Evolutionary conservation across 495 filamentous ascomycete species (phyloP), one percentile per base, ranked within the genome.

Genomic region (Annulohypoxylon bovei): DNA sequence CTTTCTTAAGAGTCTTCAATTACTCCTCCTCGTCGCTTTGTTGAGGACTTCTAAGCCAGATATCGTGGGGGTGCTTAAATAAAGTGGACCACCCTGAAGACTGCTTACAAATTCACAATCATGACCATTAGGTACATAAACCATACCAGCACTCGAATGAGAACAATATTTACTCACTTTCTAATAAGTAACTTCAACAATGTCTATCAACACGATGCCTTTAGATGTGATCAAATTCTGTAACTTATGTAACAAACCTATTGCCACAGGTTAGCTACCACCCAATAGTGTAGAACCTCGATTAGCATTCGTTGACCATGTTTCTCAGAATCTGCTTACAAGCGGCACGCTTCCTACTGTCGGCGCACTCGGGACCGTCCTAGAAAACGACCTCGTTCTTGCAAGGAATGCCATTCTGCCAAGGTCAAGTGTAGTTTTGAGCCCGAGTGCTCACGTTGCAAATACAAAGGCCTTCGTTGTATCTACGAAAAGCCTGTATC

Each of bases 361-460:
- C 71, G 71, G 4, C 61, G 67, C 16, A 68, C 60, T 39, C 59
- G 53, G 67, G 56, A 49, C 22, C 65, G 69, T 14, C 67, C 67
- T 54, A 71, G 55, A 42, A 74, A 71, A 35, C 67, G 74, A n/a
- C 65, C 60, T 30, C 67, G 65, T 6, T 76, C 74, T 62, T 76
- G 74, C 62, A 76, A 50, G 55, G 60, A 71, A 33, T 76, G 74
- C n/a, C 67, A 76, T 28, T 65, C 63, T 28, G 74, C 74, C 30
- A 76, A 76, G 52, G 67, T 63, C 3, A 76, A 76, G 27, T 76
- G 74, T 47, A 76, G 71, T 62, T 76, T 76, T 25, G 71, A 76
- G 23, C 22, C 47, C 6, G 60, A 68, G 42, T 75, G 67, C 22
- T 65, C 52, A 20, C 74, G 71, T 28, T 76, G 74, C 27, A 66